Base-by-base conservation (phyloP, 805 yeast species). In the Komagataella pseudopastoris region DNA sequence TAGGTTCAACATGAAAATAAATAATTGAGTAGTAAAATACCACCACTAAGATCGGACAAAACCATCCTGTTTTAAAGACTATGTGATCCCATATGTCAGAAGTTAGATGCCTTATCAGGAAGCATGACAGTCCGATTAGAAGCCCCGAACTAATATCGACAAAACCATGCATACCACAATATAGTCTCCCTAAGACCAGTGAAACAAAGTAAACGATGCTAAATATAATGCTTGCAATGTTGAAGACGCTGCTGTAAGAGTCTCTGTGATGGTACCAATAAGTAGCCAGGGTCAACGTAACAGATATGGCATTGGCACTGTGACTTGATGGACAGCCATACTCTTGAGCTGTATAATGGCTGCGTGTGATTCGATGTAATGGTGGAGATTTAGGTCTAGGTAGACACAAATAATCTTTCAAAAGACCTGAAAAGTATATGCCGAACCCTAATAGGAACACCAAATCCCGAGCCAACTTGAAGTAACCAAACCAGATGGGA, bases 121-220 rank as follows among this genome's bases (percentile, higher is more conserved):
- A 78, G 43, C 84, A 70, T 0, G 67, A 44, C 0, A 68, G 49
- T 0, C 99, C 99, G 16, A 88, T 67, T 0, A 76, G 0, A 0
- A 78, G 67, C 5, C 99, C 99, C 17, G 77, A 62, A 0, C 68
- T 50, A 2, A 93, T 72, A 63, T 93, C 99, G 20, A 85, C 66
- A 54, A 86, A 76, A 2, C 99, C 98, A 67, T 93, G 99, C 99
- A 91, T 91, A 3, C 99, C 99, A 64, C 96, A 89, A 68, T 93
- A 91, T 7, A 91, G 60, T 52, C 99, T 72, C 16, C 99, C 99
- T 54, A 80, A 63, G 1, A 86, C 76, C 54, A 93, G 70, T 6
- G 89, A 78, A 44, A 72, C 53, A 59, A 80, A 81, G 63, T 89
- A 89, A 20, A 77, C 49, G 16, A 58, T 52, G 23, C 73, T 56